These are phyloP conservation scores for Diaporthe eres DNA, from an alignment of 2,329 filamentous ascomycete genomes.

Conservation along the genomic window DNA sequence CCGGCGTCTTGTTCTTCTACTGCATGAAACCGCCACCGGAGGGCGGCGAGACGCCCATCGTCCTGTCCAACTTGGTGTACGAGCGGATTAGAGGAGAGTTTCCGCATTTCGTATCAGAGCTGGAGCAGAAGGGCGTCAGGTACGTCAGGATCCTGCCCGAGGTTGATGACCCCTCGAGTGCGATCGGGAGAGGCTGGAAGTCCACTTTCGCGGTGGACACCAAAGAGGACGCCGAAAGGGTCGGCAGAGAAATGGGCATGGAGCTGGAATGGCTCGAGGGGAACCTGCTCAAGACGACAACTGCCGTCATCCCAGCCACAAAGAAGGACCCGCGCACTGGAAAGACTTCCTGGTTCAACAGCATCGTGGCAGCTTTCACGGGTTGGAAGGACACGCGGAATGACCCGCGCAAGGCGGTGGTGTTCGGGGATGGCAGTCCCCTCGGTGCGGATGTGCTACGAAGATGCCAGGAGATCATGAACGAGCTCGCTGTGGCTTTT, in stretches of 20 bases:
- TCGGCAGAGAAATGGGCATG: constrained; percentile 34
- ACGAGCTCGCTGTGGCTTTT: constrained; percentile 39
- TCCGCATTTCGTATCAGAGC: constrained; percentile 34
- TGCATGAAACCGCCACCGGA: constrained; percentile 35
- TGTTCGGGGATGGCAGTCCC: constrained; percentile 37
- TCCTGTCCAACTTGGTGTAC: constrained; percentile 39
- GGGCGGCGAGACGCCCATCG: constrained; percentile 39
- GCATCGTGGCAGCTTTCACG: constrained; percentile 40
- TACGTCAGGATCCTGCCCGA: constrained; percentile 37
- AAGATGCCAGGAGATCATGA: constrained; percentile 39
- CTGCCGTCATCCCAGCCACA: constrained; percentile 33
- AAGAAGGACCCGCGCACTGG: constrained; percentile 38
- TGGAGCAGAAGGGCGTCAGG: constrained; percentile 39
- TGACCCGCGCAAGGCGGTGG: constrained; percentile 38
- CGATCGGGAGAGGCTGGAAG: constrained; percentile 40
- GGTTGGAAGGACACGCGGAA: constrained; percentile 41
- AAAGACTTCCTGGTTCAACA: constrained; percentile 40
- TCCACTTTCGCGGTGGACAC: constrained; percentile 38
- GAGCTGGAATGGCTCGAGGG: constrained; percentile 39
- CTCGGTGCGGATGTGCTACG: constrained; percentile 34
- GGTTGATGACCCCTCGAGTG: constrained; percentile 39
- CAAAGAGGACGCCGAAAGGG: constrained; percentile 31
- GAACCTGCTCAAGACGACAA: constrained; percentile 38
- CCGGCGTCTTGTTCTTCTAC: constrained; percentile 38
- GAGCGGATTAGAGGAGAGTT: constrained; percentile 34